Base-by-base conservation (phyloP, 1,284 basidiomycete genomes). In the Entoloma clypeatum region DNA sequence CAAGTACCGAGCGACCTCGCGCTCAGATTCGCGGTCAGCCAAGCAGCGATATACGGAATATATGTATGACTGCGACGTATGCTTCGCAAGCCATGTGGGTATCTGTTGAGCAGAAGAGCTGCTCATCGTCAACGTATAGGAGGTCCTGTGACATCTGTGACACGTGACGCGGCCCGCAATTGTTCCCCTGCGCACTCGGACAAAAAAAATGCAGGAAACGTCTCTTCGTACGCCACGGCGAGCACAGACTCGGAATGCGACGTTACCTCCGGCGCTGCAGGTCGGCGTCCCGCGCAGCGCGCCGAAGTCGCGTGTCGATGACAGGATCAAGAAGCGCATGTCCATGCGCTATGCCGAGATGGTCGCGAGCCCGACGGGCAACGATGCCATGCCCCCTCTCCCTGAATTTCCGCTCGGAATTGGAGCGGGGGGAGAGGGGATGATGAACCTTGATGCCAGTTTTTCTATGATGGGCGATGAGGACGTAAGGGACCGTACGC, bases 311-410 rank as follows among this genome's bases (percentile, higher is more conserved):
- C 75, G 81, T 42, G 84, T 94, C 42, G 89, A 90, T 61, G 92
- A 93, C 74, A 90, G 88, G 70, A 91, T 94, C 64, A 91, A 90
- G 76, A 89, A 90, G 65, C 84, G 92, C 50, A 83, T 93, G 80
- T 92, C 89, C 11, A 87, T 84, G 75, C 79, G 91, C 60, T 94
- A 90, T 74, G 85, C 86, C 35, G 86, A 88, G 50, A 85, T 88
- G 45, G 49, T 53, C 36, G 83, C 83, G 2, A 68, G 72, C 10
- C 79, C 83, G 3, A 78, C 77, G 2, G 70, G 77, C 32, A 60
- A 68, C 0, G 59, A 61, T 22, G 59, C 58, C 13, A 56, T 81
- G 3, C 77, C 79, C 9, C 58, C 71, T 5, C 59, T 82, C 24
- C 88, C 87, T 2, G 72, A 76, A 10, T 52, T 87, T 37, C 80